Conservation (phyloP, 768 basidiomycete genomes). For the Auriscalpium microsporum region DNA sequence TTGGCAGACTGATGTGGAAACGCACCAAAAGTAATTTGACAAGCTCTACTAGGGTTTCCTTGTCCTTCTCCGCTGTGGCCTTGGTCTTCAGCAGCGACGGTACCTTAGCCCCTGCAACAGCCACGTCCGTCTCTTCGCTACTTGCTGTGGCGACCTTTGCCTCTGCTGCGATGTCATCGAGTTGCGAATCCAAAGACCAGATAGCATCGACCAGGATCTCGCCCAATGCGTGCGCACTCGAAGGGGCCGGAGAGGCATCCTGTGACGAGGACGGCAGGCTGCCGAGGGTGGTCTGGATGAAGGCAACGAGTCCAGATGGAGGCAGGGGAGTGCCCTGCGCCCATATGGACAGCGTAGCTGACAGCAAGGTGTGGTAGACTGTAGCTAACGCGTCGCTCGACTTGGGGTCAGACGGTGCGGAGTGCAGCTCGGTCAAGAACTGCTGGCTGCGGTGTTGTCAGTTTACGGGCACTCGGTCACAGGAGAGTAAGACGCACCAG, state of each 20-base stretch:
- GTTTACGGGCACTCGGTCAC: neutral
- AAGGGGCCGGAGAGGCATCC: constrained; percentile 26
- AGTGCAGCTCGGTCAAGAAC: constrained; percentile 52
- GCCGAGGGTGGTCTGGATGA: constrained; percentile 53
- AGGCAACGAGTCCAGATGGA: constrained; percentile 45
- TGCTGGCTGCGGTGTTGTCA: constrained; percentile 39
- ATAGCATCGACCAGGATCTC: constrained; percentile 72
- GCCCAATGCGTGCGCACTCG: constrained; percentile 42
- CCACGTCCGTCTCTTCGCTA: constrained; percentile 3
- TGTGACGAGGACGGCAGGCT: constrained; percentile 62
- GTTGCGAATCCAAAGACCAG: constrained; percentile 71
- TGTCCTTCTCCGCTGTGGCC: constrained; percentile 53
- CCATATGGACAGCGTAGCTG: constrained; percentile 51
- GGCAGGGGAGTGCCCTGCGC: constrained; percentile 38
- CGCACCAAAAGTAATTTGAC: constrained; percentile 58
- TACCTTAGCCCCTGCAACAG: neutral
- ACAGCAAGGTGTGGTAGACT: constrained; percentile 60
- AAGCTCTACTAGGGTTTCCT: constrained; percentile 46
- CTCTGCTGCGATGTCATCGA: constrained; percentile 63
- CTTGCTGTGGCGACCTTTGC: constrained; percentile 30
- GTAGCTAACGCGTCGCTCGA: constrained; percentile 52
- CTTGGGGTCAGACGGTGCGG: constrained; percentile 44
- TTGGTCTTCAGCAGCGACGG: constrained; percentile 30
- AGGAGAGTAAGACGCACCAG: constrained; percentile 7
- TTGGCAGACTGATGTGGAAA: neutral